Percentiles rank a stretch among this genome's conserved stretches.
Conservation (phyloP, 129 eudicot genomes). For the Lonicera japonica region DNA sequence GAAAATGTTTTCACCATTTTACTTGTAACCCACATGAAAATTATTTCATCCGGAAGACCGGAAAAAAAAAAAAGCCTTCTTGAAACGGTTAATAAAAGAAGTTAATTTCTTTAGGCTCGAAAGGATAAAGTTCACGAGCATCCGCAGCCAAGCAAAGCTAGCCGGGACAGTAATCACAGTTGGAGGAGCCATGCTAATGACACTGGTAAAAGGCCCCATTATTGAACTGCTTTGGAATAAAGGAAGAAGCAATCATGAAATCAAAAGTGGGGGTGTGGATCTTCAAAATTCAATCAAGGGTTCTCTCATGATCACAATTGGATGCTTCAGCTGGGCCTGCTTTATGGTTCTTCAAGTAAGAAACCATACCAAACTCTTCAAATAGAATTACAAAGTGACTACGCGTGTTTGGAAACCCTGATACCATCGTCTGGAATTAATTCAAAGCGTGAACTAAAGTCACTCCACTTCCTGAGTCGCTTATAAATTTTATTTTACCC, state of each 20-base stretch:
- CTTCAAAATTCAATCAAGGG: constrained; percentile 70
- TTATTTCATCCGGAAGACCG: too few relatives aligned
- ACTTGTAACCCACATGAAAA: too few relatives aligned
- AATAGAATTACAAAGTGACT: too few relatives aligned
- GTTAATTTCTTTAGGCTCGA: constrained; percentile 52
- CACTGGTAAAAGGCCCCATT: constrained; percentile 71
- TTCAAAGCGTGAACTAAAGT: too few relatives aligned
- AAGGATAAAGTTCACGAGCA: constrained; percentile 57
- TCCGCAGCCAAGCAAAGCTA: constrained; percentile 84
- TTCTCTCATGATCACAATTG: constrained; percentile 60
- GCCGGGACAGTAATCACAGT: constrained; percentile 76
- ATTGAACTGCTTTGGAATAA: constrained; percentile 64
- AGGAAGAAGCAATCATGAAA: constrained; percentile 27
- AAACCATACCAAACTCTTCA: not conserved
- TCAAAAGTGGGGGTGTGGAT: constrained; percentile 29
- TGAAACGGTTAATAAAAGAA: too few relatives aligned
- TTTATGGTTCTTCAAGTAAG: constrained; percentile 88
- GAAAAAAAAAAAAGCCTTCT: too few relatives aligned
- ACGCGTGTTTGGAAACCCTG: too few relatives aligned
- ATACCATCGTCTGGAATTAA: too few relatives aligned
- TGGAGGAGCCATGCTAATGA: constrained; percentile 97
- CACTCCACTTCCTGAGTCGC: too few relatives aligned
- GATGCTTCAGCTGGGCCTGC: constrained; percentile 84
- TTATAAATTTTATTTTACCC: too few relatives aligned
- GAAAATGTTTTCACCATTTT: not conserved